Conservation (phyloP, 2,329 filamentous ascomycete species). For the Fusarium sp. region DNA sequence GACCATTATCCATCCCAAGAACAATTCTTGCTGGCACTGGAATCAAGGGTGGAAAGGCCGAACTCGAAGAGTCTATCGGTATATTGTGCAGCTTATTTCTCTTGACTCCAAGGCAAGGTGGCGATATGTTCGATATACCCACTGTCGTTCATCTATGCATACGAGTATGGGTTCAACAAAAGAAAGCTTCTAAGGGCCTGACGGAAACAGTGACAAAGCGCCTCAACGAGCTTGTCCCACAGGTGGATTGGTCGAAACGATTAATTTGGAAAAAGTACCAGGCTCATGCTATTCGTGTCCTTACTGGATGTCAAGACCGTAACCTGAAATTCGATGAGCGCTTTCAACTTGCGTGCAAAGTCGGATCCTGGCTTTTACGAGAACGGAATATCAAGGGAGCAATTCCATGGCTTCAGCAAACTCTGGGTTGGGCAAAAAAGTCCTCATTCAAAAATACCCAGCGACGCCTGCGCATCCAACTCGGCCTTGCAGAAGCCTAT, state of each 20-base stretch:
- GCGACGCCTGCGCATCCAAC: not conserved
- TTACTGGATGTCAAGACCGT: not conserved
- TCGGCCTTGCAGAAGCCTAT: not conserved
- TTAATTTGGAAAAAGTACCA: not conserved
- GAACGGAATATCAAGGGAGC: not conserved
- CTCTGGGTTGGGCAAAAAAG: not conserved
- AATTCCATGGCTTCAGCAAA: not conserved
- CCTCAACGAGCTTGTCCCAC: not conserved
- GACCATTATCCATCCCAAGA: not conserved
- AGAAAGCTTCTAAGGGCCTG: too few relatives aligned
- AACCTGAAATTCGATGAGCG: not conserved
- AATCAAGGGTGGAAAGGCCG: accelerated
- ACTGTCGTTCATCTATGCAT: not conserved
- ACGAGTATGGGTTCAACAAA: not conserved
- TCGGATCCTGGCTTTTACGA: not conserved
- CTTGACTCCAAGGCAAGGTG: not conserved
- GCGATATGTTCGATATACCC: not conserved
- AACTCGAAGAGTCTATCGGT: not conserved
- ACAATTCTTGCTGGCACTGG: not conserved
- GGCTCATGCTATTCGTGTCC: not conserved
- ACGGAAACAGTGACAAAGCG: not conserved
- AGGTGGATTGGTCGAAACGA: not conserved
- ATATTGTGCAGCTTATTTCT: not conserved
- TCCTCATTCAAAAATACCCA: not conserved
- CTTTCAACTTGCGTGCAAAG: not conserved